These are phyloP conservation scores for Corynascus novoguineensis DNA, from an alignment of 495 filamentous ascomycete species.

Conservation along the genomic window DNA sequence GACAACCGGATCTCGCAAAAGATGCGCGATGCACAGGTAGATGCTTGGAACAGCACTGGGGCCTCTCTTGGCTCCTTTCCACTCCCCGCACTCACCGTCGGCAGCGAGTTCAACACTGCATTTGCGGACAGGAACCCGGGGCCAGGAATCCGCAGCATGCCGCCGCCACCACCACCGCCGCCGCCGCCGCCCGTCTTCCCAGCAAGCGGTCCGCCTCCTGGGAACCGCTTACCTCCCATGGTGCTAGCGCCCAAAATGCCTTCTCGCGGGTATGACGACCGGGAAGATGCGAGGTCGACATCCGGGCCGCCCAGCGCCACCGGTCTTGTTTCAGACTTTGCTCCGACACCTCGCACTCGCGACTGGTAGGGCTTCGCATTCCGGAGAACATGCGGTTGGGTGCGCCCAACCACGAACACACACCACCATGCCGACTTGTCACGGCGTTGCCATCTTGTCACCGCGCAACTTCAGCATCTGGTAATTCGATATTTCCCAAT, in stretches of 20 bases:
- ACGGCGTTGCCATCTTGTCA: too few species aligned
- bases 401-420: too few species aligned
- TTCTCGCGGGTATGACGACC: conserved; percentile 6
- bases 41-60: background rate
- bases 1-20: conserved; percentile 10
- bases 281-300: background rate
- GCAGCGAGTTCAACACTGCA: background rate
- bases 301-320: background rate
- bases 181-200: conserved; percentile 15
- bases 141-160: too few species aligned
- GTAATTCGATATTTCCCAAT: too few species aligned
- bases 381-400: too few species aligned
- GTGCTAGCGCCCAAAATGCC: background rate
- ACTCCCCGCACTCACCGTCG: background rate
- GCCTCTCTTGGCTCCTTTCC: background rate
- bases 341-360: background rate
- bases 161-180: too few species aligned
- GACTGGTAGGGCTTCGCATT: background rate
- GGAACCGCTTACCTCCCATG: background rate
- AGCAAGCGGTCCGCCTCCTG: background rate
- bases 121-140: too few species aligned
- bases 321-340: background rate
- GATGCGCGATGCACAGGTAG: conserved; percentile 7
- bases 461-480: too few species aligned
- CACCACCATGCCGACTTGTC: too few species aligned